A percentile compares a stretch with the other conserved stretches of the same genome.
These are phyloP conservation scores for Penicillium alfredii DNA, from an alignment of 495 filamentous ascomycete species.

Conservation along the genomic window DNA sequence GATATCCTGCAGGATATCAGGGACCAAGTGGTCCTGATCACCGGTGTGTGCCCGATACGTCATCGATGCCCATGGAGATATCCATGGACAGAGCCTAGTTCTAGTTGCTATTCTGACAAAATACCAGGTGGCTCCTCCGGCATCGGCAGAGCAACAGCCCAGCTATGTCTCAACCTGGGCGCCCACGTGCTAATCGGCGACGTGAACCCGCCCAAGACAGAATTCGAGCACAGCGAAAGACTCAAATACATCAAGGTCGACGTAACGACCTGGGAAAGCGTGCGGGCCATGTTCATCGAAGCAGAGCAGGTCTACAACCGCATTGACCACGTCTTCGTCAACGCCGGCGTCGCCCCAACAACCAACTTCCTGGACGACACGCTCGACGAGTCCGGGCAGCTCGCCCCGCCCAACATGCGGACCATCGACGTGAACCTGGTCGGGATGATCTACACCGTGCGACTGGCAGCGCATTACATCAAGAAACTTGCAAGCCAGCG, in stretches of 20 bases:
- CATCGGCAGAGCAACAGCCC: constrained; percentile 43
- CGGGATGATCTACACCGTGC: constrained; percentile 34
- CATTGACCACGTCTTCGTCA: constrained; percentile 48
- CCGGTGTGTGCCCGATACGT: constrained; percentile 28
- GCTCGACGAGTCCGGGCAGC: constrained; percentile 33
- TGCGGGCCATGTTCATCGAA: constrained; percentile 34
- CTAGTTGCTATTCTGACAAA: constrained; percentile 1
- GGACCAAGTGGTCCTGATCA: constrained; percentile 44
- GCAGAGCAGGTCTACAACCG: constrained; percentile 32
- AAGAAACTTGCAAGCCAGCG: constrained; percentile 16
- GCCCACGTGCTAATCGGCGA: constrained; percentile 43
- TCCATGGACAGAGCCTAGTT: too few species aligned
- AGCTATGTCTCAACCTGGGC: constrained; percentile 40
- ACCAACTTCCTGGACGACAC: constrained; percentile 35
- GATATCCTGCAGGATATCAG: constrained; percentile 20
- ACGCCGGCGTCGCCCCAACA: constrained; percentile 39
- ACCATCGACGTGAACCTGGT: constrained; percentile 42
- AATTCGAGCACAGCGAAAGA: constrained; percentile 12
- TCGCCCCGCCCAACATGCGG: constrained; percentile 34
- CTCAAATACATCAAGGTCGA: constrained; percentile 32
- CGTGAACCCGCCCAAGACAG: constrained; percentile 22
- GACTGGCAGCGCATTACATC: constrained; percentile 35
- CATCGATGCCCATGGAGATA: too few species aligned
- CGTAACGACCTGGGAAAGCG: constrained; percentile 37
- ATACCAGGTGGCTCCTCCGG: constrained; percentile 43